Base-by-base conservation (phyloP, 768 basidiomycete genomes). In the Sistotremastrum suecicum region DNA sequence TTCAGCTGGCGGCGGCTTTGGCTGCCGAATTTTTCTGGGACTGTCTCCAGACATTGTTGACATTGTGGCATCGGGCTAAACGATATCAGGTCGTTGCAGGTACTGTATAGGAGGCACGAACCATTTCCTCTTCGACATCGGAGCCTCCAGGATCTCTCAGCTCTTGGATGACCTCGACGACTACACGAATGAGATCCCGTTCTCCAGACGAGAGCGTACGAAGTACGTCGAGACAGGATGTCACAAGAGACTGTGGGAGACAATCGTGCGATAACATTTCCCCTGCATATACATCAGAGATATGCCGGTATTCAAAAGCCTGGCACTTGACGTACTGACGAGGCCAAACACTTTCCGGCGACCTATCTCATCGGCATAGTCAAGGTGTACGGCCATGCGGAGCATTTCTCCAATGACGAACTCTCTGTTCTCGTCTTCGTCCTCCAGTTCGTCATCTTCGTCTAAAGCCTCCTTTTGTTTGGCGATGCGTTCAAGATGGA, bases 321-420 rank as follows among this genome's bases (percentile, higher is more conserved):
- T 36, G 38, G 11, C 32, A 6, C 7, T 4, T 7, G 11, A 77
- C 84, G 61, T 50, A 83, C 89, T 78, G 53, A 92, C 77, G 33
- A 92, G 77, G 42, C 75, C 70, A 55, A 84, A 85, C 81, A 91
- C 90, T 62, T 83, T 84, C 48, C 89, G 65, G 48, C 89, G 65
- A 3, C 94, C 92, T 48, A 83, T 85, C 60, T 95, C 90, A 63
- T 98, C 94, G 0, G 80, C 75, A 54, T 92, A 97, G 60, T 97
- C 92, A 30, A 90, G 66, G 49, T 82, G 74, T 3, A 83, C 70
- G 0, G 86, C 85, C 32, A 94, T 64, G 53, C 71, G 74, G 28
- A 95, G 71, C 60, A 97, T 70, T 60, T 97, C 88, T 0, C 75
- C 68, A n/a, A 94, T 68, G 5, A 89, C 64, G 47, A 84, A 79